Evolutionary conservation across 352 stramenopile genomes (phyloP).

Genomic region (Phytophthora ramorum): DNA sequence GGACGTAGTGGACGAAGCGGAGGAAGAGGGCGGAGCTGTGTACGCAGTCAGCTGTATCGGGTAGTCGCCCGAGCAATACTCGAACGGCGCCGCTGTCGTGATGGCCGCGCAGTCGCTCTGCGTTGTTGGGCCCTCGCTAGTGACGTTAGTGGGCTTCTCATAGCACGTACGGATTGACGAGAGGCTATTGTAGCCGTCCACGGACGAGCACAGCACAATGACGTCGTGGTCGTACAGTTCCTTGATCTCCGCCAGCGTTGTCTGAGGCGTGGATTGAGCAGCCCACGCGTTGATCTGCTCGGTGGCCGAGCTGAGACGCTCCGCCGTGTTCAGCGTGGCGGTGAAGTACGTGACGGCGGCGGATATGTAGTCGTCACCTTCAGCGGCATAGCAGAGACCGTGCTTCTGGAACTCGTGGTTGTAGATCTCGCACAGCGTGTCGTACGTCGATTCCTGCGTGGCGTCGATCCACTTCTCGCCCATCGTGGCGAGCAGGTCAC

Average conservation of each 20-base stretch:
- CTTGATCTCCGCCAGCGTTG: conserved; percentile 49
- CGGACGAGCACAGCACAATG: conserved; percentile 70
- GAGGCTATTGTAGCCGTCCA: conserved; percentile 63
- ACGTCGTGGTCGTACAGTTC: conserved; percentile 68
- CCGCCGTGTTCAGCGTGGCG: conserved; percentile 60
- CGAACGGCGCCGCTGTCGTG: conserved; percentile 48
- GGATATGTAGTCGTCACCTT: conserved; percentile 56
- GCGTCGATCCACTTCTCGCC: conserved; percentile 71
- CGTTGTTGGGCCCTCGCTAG: conserved; percentile 43
- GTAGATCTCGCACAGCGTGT: conserved; percentile 82
- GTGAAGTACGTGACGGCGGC: conserved; percentile 73
- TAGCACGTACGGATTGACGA: conserved; percentile 74
- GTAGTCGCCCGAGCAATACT: conserved; percentile 44
- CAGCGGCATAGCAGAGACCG: conserved; percentile 74
- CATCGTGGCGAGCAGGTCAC: conserved; percentile 68
- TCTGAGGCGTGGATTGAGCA: conserved; percentile 29
- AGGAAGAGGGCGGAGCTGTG: conserved; percentile 27
- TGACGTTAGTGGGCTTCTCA: conserved; percentile 43
- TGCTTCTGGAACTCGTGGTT: conserved; percentile 90
- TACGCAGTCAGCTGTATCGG: conserved; percentile 57
- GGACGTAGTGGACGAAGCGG: conserved; percentile 4
- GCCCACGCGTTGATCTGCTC: conserved; percentile 71
- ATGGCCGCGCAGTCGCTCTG: conserved; percentile 54
- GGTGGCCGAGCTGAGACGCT: conserved; percentile 46
- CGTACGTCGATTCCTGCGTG: conserved; percentile 57